Evolutionary conservation across 2,329 filamentous ascomycete species (phyloP), one percentile per base, ranked within the genome.

Genomic region (Gremmenia infestans): DNA sequence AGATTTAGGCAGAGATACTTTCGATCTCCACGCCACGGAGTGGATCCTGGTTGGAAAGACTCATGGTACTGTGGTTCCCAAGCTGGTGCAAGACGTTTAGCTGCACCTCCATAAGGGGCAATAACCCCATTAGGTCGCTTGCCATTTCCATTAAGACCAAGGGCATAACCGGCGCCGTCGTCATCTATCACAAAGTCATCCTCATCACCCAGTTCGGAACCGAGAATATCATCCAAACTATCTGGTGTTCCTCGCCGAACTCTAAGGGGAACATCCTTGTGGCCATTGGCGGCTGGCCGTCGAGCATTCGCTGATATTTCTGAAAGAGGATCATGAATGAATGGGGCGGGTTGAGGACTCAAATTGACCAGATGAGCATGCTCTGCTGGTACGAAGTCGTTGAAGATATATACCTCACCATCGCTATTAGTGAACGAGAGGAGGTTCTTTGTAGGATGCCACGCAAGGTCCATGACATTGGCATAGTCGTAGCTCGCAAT

Each of bases 1-100:
- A 99, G 76, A 69, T 97, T 97, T 42, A 97, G 81, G 68, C 91
- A 96, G 0, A 99, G 80, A 69, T 99, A 96, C 68, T 93, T 90
- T 60, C 94, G 81, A 71, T 96, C 94, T 1, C 94, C 94, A 60
- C 91, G 85, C 95, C 94, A 99, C 0, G 93, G 93, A 0, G 94
- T 99, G 53, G 91, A 92, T 1, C 94, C 93, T 0, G 93, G 90
- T 70, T 99, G 95, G 70, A 99, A 96, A 2, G 93, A 76, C 52
- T 87, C 83, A 65, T 99, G 95, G 37, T 88, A 81, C 64, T 85
- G 81, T 1, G 91, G 86, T 61, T 70, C 63, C 67, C 67, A 71
- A n/a, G 59, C 39, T 32, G 63, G 62, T 15, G 56, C 57, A 22
- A 60, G 62, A 23, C 68, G 65, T 54, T 71, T 81, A 73, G 71